phyloP scores from a whole-genome alignment of 2,329 filamentous ascomycete genomes.

The Neurospora sp. region DNA sequence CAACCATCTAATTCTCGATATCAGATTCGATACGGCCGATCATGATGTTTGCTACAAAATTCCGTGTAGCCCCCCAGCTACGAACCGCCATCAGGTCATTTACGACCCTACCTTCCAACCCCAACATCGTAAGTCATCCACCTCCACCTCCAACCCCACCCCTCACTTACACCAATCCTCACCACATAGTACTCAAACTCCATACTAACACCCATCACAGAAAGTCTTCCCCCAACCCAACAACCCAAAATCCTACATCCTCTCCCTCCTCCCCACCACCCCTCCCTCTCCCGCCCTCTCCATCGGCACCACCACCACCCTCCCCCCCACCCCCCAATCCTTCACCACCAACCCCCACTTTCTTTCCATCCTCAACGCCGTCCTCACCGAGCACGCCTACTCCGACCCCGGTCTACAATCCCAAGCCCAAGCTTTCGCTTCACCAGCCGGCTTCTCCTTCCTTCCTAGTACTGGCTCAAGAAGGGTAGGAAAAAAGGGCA shows the following conservation, averaged over 20 bases:
- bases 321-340: conserved; percentile 52
- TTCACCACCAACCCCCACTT: conserved; percentile 53
- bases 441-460: conserved; percentile 45
- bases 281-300: conserved; percentile 45
- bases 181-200: neutral
- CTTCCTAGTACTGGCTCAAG: conserved; percentile 20
- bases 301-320: conserved; percentile 46
- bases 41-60: conserved; percentile 21
- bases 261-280: conserved; percentile 49
- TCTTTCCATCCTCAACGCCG: conserved; percentile 46
- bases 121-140: conserved; percentile 39
- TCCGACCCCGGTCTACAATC: conserved; percentile 44
- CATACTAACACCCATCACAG: conserved; percentile 25
- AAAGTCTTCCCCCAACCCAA: conserved; percentile 46
- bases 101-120: conserved; percentile 40
- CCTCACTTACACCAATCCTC: neutral
- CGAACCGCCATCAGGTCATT: conserved; percentile 24
- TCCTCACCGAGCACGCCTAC: conserved; percentile 44
- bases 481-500: conserved; percentile 23
- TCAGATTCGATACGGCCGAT: too few species aligned
- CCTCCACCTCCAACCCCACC: neutral
- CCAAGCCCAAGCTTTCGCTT: conserved; percentile 52
- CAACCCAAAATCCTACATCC: conserved; percentile 33
- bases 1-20: conserved; percentile 1
- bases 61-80: conserved; percentile 18